A percentile compares a stretch with the other conserved stretches of the same genome.
These are phyloP conservation scores for Trichoderma gracile DNA, from an alignment of 2,329 filamentous ascomycete species.

Conservation along the genomic window DNA sequence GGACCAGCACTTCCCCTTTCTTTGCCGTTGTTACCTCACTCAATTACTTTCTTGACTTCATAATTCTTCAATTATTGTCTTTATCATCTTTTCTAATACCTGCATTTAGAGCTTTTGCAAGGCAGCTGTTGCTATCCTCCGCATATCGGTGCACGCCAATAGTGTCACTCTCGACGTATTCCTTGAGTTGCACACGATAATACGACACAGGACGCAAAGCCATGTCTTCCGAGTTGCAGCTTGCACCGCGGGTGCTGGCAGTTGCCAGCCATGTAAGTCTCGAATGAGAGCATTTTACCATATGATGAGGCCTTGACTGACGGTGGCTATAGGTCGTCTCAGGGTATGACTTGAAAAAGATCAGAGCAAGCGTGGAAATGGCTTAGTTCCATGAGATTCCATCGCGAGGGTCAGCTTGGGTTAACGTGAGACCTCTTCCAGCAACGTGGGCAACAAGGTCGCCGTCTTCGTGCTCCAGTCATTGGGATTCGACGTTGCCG, in stretches of 20 bases:
- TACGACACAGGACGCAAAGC: neutral
- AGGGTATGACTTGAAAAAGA: slow-evolving; percentile 36
- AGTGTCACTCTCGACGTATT: neutral
- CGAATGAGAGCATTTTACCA: neutral
- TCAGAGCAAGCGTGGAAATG: slow-evolving; percentile 18
- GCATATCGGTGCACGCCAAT: neutral
- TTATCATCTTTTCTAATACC: neutral
- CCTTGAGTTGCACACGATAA: neutral
- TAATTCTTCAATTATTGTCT: neutral
- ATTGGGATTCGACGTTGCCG: slow-evolving; percentile 88
- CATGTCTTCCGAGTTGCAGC: slow-evolving; percentile 37
- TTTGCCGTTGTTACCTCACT: too few relatives aligned
- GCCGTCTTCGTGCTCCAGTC: slow-evolving; percentile 93
- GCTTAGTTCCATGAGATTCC: neutral
- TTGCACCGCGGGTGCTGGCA: slow-evolving; percentile 72
- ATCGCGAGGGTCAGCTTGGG: slow-evolving; percentile 23
- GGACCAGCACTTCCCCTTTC: neutral
- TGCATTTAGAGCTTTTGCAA: neutral
- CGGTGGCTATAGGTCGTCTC: slow-evolving; percentile 44
- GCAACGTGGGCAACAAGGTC: slow-evolving; percentile 98
- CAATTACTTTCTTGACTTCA: neutral
- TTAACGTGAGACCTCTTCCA: slow-evolving; percentile 40
- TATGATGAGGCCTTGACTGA: neutral
- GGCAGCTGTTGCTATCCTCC: neutral
- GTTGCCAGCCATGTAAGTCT: slow-evolving; percentile 89